A percentile compares a stretch with the other conserved stretches of the same genome.
These are phyloP conservation scores for Lachnellula hyalina DNA, from an alignment of 2,329 filamentous ascomycete genomes.

Conservation along the genomic window DNA sequence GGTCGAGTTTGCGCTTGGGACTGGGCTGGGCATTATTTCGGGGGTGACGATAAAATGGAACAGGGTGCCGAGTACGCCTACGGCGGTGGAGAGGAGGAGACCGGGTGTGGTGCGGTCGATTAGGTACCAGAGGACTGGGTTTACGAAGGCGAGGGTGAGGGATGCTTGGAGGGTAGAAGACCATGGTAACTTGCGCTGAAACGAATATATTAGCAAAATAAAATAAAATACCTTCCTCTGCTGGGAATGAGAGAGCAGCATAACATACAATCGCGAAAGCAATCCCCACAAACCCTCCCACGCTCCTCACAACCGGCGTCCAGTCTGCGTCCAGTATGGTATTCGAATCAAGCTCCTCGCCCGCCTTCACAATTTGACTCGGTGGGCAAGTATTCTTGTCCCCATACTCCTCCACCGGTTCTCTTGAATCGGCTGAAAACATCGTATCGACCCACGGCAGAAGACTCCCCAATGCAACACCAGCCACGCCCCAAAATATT, in stretches of 20 bases:
- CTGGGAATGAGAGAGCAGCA: background rate
- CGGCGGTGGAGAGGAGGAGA: constrained; percentile 69
- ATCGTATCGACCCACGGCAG: constrained; percentile 79
- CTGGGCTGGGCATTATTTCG: constrained; percentile 67
- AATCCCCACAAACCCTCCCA: constrained; percentile 68
- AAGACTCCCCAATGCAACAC: constrained; percentile 70
- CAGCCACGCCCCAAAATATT: constrained; percentile 74
- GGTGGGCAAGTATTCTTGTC: background rate
- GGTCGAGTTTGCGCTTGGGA: constrained; percentile 27
- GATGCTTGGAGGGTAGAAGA: constrained; percentile 91
- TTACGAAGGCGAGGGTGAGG: constrained; percentile 80
- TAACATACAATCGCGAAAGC: constrained; percentile 69
- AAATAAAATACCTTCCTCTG: background rate
- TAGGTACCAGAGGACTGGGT: constrained; percentile 92
- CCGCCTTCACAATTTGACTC: constrained; percentile 27
- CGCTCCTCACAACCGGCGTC: constrained; percentile 64
- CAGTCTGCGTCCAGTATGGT: constrained; percentile 57
- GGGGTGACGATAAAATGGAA: constrained; percentile 71
- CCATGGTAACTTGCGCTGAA: constrained; percentile 83
- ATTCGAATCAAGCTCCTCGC: constrained; percentile 21
- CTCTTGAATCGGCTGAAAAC: constrained; percentile 31
- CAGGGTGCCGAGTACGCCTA: constrained; percentile 69
- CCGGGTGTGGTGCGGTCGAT: constrained; percentile 86
- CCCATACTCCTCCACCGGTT: constrained; percentile 3
- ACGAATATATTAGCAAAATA: constrained; percentile 10